Percentiles rank a stretch among this genome's conserved stretches.
phyloP scores from a whole-genome alignment of 805 yeast species.

The Saccharomycopsis sp. region DNA sequence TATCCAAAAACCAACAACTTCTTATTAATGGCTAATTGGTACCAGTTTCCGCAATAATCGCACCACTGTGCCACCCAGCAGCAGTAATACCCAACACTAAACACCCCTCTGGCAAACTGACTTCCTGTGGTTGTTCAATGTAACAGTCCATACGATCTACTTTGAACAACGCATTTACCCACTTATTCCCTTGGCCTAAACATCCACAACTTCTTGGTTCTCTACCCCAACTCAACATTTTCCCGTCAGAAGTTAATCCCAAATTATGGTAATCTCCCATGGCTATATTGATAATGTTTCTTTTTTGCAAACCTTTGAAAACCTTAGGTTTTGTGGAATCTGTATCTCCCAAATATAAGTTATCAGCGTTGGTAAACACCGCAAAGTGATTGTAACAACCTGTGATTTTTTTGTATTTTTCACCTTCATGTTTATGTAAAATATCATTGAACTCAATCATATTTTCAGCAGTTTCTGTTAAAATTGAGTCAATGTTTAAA shows the following conservation, averaged over 20 bases:
- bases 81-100: conserved; percentile 54
- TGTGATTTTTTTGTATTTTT: conserved; percentile 36
- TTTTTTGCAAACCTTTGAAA: conserved; percentile 34
- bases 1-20: neutral
- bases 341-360: conserved; percentile 10
- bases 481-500: neutral
- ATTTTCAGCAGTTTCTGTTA: conserved; percentile 17
- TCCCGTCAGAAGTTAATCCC: conserved; percentile 51
- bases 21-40: too few relatives aligned
- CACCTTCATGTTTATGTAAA: conserved; percentile 19
- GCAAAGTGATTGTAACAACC: conserved; percentile 48
- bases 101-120: conserved; percentile 28
- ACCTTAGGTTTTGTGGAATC: conserved; percentile 24
- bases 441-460: conserved; percentile 26
- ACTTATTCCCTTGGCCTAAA: conserved; percentile 64
- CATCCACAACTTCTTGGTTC: conserved; percentile 59
- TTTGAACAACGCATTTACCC: too few relatives aligned
- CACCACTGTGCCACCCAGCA: conserved; percentile 76
- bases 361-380: conserved; percentile 41
- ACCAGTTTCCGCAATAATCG: conserved; percentile 42
- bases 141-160: conserved; percentile 17
- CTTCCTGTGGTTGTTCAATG: conserved; percentile 30
- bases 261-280: conserved; percentile 66
- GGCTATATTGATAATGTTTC: conserved; percentile 42
- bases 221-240: conserved; percentile 54